Conservation (phyloP, 257 asterid genomes). For the Przewalskia tangutica region DNA sequence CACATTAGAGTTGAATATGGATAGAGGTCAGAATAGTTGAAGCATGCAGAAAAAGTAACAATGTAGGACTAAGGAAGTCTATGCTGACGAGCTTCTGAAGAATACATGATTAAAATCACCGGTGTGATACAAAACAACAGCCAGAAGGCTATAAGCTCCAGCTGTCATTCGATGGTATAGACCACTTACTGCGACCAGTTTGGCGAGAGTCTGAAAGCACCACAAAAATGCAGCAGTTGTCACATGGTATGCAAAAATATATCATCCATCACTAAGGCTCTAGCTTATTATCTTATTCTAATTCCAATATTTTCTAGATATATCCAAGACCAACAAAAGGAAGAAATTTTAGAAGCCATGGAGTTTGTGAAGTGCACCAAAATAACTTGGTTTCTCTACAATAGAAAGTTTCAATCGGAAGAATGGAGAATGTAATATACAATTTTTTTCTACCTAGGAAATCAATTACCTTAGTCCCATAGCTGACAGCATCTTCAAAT, state of each 20-base stretch:
- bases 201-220: conserved; percentile 72
- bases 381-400: background rate
- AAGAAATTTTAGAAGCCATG: background rate
- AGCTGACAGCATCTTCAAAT: conserved; percentile 90
- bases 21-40: background rate
- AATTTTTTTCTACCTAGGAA: background rate
- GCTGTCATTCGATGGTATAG: conserved; percentile 95
- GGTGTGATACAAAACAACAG: conserved; percentile 98
- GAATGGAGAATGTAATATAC: background rate
- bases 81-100: background rate
- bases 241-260: background rate
- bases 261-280: background rate
- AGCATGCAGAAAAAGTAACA: background rate
- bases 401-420: background rate
- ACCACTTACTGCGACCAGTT: conserved; percentile 96
- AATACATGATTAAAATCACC: conserved; percentile 96
- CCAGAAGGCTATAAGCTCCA: conserved; percentile 95
- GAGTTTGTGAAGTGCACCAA: background rate
- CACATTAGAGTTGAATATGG: background rate
- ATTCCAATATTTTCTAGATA: background rate
- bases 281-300: too few relatives aligned
- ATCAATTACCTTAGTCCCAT: conserved; percentile 77
- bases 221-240: background rate
- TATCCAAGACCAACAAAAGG: background rate
- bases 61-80: background rate